Percentiles rank a stretch among this genome's conserved stretches.
Evolutionary conservation across 1,284 basidiomycete genomes (phyloP).

Genomic region (Grifola frondosa): DNA sequence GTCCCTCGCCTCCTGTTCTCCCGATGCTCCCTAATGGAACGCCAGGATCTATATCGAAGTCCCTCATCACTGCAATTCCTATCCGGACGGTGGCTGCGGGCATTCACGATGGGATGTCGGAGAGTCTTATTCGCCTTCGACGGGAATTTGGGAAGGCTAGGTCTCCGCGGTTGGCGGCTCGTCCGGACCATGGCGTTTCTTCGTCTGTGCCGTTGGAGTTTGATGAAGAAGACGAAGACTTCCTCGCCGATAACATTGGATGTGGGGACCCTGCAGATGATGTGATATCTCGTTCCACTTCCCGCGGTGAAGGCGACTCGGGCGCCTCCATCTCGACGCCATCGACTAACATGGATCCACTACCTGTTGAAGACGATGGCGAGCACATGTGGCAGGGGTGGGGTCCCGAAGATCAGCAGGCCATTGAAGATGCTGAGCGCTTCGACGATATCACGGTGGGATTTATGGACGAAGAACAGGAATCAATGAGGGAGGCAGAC

Average conservation of each 20-base stretch:
- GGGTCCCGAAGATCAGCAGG: slow-evolving; percentile 50
- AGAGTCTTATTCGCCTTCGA: slow-evolving; percentile 51
- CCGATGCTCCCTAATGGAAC: slow-evolving; percentile 80
- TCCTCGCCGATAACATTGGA: slow-evolving; percentile 26
- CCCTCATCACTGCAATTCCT: slow-evolving; percentile 54
- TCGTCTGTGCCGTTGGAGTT: slow-evolving; percentile 60
- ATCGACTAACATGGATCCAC: slow-evolving; percentile 35
- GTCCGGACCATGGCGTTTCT: slow-evolving; percentile 10
- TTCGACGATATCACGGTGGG: slow-evolving; percentile 65
- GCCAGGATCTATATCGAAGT: slow-evolving; percentile 39
- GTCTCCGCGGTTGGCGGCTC: slow-evolving; percentile 32
- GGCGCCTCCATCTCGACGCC: slow-evolving; percentile 39
- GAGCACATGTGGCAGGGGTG: slow-evolving; percentile 48
- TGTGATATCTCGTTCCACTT: slow-evolving; percentile 29
- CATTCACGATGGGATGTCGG: slow-evolving; percentile 59
- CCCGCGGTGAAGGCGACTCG: slow-evolving; percentile 23
- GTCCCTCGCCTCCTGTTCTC: slow-evolving; percentile 48
- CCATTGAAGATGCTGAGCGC: slow-evolving; percentile 62
- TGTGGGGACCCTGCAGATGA: slow-evolving; percentile 14
- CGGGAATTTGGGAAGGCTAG: slow-evolving; percentile 53
- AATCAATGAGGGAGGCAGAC: slow-evolving; percentile 14
- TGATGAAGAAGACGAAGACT: slow-evolving; percentile 71
- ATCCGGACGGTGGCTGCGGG: slow-evolving; percentile 49
- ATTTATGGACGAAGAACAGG: slow-evolving; percentile 58
- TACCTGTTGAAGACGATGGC: slow-evolving; percentile 35